These are phyloP conservation scores for Brassica incana DNA, from an alignment of 345 rosid genomes.

Conservation along the genomic window DNA sequence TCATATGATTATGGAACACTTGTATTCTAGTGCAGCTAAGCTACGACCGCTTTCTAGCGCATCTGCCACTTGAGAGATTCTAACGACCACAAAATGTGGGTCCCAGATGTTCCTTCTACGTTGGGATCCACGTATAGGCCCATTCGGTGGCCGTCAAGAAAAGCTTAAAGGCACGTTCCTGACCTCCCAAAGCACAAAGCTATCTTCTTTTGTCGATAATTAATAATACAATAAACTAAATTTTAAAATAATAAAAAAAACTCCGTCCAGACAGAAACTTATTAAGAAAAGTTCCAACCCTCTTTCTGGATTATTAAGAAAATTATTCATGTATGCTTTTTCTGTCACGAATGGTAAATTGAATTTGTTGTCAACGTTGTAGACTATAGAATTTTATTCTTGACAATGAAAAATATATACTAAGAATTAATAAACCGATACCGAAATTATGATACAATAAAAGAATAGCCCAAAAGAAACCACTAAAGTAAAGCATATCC, in stretches of 20 bases:
- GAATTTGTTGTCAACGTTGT: neutral
- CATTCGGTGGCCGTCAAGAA: slow-evolving; percentile 22
- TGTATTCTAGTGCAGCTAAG: slow-evolving; percentile 14
- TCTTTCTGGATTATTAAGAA: neutral
- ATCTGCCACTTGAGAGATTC: slow-evolving; percentile 5
- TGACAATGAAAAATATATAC: neutral
- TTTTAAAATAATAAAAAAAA: neutral
- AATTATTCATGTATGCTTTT: neutral
- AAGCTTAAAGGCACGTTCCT: slow-evolving; percentile 31
- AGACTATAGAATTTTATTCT: neutral
- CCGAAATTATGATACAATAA: slow-evolving; percentile 28
- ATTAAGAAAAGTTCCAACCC: neutral
- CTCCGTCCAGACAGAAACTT: neutral
- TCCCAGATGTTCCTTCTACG: neutral
- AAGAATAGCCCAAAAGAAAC: slow-evolving; percentile 27
- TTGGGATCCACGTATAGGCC: slow-evolving; percentile 20
- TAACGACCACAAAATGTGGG: slow-evolving; percentile 30
- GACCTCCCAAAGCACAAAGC: slow-evolving; percentile 10
- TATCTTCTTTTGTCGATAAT: slow-evolving; percentile 3
- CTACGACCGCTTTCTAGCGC: slow-evolving; percentile 10
- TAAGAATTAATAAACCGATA: slow-evolving; percentile 17
- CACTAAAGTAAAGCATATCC: slow-evolving; percentile 5
- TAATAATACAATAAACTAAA: neutral
- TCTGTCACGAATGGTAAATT: neutral
- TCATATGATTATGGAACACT: neutral